Conservation (phyloP, 257 asterid species). For the Verbascum thapsus region DNA sequence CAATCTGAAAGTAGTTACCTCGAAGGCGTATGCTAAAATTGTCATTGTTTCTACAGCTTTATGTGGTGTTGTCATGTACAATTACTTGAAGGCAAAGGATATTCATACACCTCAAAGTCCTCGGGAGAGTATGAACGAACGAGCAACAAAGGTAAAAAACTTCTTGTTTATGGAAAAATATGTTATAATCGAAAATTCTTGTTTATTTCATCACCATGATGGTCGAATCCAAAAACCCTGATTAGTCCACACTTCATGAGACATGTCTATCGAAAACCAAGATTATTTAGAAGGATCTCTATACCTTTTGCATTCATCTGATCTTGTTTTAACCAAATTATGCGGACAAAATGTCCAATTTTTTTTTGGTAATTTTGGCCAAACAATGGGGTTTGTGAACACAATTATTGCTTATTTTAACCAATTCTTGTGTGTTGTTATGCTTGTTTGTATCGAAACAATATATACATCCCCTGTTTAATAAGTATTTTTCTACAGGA, state of each 20-base stretch:
- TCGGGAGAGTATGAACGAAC: slow-evolving; percentile 41
- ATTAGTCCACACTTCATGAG: no score
- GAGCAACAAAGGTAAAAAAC: slow-evolving; percentile 43
- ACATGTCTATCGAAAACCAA: no score
- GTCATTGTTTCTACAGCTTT: slow-evolving; percentile 58
- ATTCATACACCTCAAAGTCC: slow-evolving; percentile 45
- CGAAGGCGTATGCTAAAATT: slow-evolving; percentile 14
- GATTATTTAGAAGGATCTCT: no score
- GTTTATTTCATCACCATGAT: no score
- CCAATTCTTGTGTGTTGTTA: neutral
- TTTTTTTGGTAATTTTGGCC: no score
- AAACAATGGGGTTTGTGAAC: no score
- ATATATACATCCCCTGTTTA: neutral
- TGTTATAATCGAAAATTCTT: neutral
- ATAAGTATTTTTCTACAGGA: slow-evolving; percentile 32
- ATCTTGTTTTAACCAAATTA: neutral
- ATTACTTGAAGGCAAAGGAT: slow-evolving; percentile 60
- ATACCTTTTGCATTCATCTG: neutral
- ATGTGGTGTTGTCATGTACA: slow-evolving; percentile 78
- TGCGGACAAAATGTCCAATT: no score
- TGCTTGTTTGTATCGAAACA: neutral
- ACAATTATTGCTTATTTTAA: no score
- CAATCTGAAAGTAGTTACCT: slow-evolving; percentile 7
- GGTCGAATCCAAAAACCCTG: no score
- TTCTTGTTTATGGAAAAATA: slow-evolving; percentile 11